These are phyloP conservation scores for Hippophae tibetana DNA, from an alignment of 306 rosid genomes.

Conservation along the genomic window DNA sequence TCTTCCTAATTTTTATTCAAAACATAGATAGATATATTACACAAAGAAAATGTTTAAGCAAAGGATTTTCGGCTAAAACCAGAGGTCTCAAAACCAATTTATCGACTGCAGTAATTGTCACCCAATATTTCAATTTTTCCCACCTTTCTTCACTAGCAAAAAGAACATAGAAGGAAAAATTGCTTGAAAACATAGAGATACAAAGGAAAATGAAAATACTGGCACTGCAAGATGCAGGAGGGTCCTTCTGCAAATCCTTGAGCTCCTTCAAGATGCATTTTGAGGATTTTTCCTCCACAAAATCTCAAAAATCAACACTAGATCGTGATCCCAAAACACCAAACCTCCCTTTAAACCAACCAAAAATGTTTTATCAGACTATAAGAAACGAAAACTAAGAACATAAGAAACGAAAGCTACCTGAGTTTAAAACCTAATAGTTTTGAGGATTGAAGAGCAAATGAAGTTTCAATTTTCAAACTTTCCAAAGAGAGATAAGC, in stretches of 20 bases:
- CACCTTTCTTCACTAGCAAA: not conserved
- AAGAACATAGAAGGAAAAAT: not conserved
- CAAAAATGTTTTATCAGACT: too few species aligned
- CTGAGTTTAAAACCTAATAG: too few species aligned
- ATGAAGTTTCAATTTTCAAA: too few species aligned
- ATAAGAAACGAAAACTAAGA: not conserved
- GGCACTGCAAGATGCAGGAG: conserved; percentile 82
- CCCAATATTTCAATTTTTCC: not conserved
- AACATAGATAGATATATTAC: not conserved
- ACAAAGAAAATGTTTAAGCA: too few species aligned
- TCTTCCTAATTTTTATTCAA: not conserved
- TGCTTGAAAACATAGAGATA: not conserved
- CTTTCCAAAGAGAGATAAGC: too few species aligned
- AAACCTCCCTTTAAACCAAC: not conserved
- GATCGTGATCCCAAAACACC: conserved; percentile 20
- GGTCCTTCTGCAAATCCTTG: conserved; percentile 53
- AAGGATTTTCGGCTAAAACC: not conserved
- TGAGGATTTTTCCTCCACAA: conserved; percentile 25
- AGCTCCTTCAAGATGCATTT: conserved; percentile 49
- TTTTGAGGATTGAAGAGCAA: too few species aligned
- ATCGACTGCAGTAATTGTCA: not conserved
- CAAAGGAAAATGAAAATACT: conserved; percentile 30
- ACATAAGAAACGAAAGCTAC: too few species aligned
- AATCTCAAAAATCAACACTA: conserved; percentile 7
- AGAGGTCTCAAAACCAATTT: not conserved